Evolutionary conservation across 495 filamentous ascomycete species (phyloP).

Genomic region (Penicillium steckii): DNA sequence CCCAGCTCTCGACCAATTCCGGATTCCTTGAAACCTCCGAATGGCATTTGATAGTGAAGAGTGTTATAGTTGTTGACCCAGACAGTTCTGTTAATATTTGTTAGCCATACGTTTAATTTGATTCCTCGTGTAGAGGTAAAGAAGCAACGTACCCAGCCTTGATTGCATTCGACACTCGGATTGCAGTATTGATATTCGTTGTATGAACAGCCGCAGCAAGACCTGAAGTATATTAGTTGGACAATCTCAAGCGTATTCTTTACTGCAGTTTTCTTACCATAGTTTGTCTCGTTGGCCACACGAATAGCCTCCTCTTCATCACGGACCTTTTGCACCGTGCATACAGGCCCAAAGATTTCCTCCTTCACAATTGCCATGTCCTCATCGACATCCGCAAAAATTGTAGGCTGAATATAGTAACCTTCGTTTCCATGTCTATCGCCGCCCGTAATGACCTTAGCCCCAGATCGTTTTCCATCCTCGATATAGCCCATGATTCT

Average conservation of each 20-base stretch:
- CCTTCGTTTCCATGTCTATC: conserved; percentile 74
- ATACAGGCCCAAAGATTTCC: conserved; percentile 90
- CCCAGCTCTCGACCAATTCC: conserved; percentile 82
- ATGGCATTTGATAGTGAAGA: conserved; percentile 62
- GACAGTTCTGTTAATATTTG: conserved; percentile 50
- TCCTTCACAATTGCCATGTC: conserved; percentile 92
- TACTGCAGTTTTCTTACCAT: conserved; percentile 31
- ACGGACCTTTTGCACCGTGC: conserved; percentile 79
- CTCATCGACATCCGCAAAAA: conserved; percentile 74
- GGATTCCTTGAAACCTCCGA: conserved; percentile 87
- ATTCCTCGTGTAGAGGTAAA: neutral
- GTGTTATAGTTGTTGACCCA: conserved; percentile 85
- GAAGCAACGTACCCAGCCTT: conserved; percentile 54
- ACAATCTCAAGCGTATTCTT: neutral
- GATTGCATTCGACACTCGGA: conserved; percentile 70
- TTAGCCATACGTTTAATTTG: neutral
- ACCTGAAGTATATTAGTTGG: conserved; percentile 1
- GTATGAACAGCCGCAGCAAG: conserved; percentile 85
- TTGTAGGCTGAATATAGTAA: conserved; percentile 90
- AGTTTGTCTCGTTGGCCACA: conserved; percentile 70
- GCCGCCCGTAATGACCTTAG: conserved; percentile 73
- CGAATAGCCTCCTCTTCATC: conserved; percentile 70
- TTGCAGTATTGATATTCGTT: conserved; percentile 75
- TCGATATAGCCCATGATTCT: conserved; percentile 89
- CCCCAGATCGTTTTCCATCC: conserved; percentile 71